Evolutionary conservation across 2,329 filamentous ascomycete species (phyloP), one percentile per base, ranked within the genome.

Genomic region (Capronia americana): DNA sequence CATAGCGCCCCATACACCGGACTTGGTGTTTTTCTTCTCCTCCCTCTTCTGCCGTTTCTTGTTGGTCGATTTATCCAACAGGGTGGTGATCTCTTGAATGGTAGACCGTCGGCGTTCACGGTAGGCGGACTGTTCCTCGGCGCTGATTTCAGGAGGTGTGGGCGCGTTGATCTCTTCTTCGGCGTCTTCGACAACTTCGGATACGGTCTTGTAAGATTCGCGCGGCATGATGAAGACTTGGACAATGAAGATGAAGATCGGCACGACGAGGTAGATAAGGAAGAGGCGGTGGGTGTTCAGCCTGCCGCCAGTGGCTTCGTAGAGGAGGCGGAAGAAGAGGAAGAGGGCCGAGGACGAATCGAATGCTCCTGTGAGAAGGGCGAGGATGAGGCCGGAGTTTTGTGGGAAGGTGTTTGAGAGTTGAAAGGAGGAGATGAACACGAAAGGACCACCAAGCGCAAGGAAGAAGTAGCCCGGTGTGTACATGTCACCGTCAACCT

Each of bases 1-100:
- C 79, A 97, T 86, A 24, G 90, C 90, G 28, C 93, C 93, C 91
- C 92, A 97, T 38, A 97, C 91, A 4, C 92, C 92, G 20, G 88
- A 90, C 12, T 83, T 86, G 63, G 86, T 83, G 71, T 90, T 89
- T 76, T 88, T 89, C 70, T 82, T 81, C 74, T 90, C 88, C 75
- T 92, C 89, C 61, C 84, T 82, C 68, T 86, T 81, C 4, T 85
- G 67, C 26, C 70, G 83, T 71, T 92, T 89, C 69, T 86, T 82
- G 64, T 87, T 85, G 12, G 84, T 88, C 57, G 85, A 79, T 57
- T 84, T 85, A 2, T 92, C 91, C 0, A 97, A 82, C 1, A 97
- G 83, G 53, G 87, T 85, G 48, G 91, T 89, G 66, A 95, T 90
- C 69, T 93, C 90, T 38, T 86, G 86, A 28, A 90, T 86, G 51